Evolutionary conservation across 306 rosid species (phyloP).

Genomic region (Cucurbita pepo): DNA sequence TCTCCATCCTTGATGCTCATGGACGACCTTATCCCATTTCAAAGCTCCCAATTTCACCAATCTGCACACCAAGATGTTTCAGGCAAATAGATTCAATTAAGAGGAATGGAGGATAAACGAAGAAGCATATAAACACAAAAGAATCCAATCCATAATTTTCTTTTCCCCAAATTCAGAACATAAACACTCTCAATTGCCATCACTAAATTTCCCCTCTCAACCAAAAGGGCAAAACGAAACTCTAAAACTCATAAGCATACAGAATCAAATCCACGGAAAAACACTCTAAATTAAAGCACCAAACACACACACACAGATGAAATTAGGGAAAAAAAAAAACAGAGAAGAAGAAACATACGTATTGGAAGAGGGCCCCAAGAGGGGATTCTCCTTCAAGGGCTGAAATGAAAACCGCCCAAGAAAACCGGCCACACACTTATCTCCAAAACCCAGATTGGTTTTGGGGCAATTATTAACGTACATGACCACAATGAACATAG

Average conservation of each 20-base stretch:
- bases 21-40: slow-evolving; percentile 20
- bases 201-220: background rate
- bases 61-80: slow-evolving; percentile 7
- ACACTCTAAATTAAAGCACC: background rate
- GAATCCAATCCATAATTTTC: background rate
- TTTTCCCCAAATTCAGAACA: background rate
- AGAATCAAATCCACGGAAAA: background rate
- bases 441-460: slow-evolving; percentile 11
- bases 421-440: slow-evolving; percentile 22
- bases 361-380: slow-evolving; percentile 32
- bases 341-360: slow-evolving; percentile 16
- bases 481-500: slow-evolving; percentile 24
- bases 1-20: slow-evolving; percentile 30
- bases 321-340: background rate
- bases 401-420: slow-evolving; percentile 31
- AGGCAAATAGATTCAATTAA: background rate
- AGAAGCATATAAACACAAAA: background rate
- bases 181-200: background rate
- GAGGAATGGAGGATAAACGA: background rate
- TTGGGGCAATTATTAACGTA: slow-evolving; percentile 25
- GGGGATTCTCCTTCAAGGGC: slow-evolving; percentile 35
- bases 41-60: slow-evolving; percentile 35
- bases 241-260: background rate
- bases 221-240: background rate
- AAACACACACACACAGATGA: background rate